phyloP scores from a whole-genome alignment of 495 filamentous ascomycete genomes.

The Trichocladium antarcticum region DNA sequence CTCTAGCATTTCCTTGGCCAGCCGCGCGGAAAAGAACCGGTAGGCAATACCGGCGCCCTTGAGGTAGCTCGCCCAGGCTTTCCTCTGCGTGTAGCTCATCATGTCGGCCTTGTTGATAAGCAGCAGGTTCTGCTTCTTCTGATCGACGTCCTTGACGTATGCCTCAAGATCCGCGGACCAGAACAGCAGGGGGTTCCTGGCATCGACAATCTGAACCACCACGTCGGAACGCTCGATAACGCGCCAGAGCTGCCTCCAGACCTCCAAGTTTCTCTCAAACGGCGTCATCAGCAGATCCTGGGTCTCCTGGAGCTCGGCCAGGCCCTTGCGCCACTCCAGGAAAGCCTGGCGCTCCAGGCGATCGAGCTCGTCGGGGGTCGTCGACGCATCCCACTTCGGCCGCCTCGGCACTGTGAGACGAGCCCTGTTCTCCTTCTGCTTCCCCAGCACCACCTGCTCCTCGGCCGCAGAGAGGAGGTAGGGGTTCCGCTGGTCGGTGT shows the following conservation, averaged over 20 bases:
- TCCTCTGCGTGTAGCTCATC: constrained; percentile 83
- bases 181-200: constrained; percentile 87
- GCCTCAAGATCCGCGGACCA: constrained; percentile 84
- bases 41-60: constrained; percentile 70
- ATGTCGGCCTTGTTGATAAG: constrained; percentile 99
- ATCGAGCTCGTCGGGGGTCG: constrained; percentile 74
- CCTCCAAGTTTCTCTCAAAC: constrained; percentile 94
- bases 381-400: constrained; percentile 75
- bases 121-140: constrained; percentile 80
- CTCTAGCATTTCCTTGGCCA: constrained; percentile 84
- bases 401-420: constrained; percentile 81
- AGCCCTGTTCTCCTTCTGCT: constrained; percentile 66
- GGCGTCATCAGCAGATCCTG: constrained; percentile 95
- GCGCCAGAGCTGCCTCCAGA: constrained; percentile 97
- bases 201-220: constrained; percentile 97
- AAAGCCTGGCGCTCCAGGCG: constrained; percentile 67
- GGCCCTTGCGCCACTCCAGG: constrained; percentile 75
- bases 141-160: constrained; percentile 87
- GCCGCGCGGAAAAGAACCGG: constrained; percentile 86
- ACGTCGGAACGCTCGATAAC: constrained; percentile 96
- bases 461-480: constrained; percentile 84
- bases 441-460: constrained; percentile 62
- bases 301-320: constrained; percentile 86
- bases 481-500: constrained; percentile 87
- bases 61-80: constrained; percentile 82